phyloP scores from a whole-genome alignment of 805 yeast species.

The Candida ovalis region DNA sequence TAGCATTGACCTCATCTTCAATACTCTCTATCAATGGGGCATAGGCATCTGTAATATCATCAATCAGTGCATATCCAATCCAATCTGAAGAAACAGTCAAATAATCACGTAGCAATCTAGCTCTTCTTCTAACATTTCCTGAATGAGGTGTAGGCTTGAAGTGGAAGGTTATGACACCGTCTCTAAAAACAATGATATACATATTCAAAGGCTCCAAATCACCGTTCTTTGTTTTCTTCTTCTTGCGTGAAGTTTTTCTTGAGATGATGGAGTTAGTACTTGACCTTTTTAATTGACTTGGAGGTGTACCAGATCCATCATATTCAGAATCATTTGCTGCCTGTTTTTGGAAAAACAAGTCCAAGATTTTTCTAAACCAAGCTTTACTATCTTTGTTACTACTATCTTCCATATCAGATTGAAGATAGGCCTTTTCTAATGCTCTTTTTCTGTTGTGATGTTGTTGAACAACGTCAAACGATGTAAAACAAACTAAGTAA shows the following conservation, averaged over 20 bases:
- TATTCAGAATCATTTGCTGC: not conserved
- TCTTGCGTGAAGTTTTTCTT: conserved; percentile 9
- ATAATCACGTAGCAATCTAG: conserved; percentile 81
- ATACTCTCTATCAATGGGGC: conserved; percentile 95
- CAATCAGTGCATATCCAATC: conserved; percentile 95
- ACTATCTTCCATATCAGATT: conserved; percentile 16
- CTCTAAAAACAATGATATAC: conserved; percentile 86
- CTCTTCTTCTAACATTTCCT: conserved; percentile 90
- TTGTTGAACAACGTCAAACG: conserved; percentile 78
- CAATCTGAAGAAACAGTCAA: conserved; percentile 90
- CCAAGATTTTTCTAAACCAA: conserved; percentile 13
- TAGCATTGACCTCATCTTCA: conserved; percentile 90
- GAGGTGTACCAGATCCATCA: not conserved
- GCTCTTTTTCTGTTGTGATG: conserved; percentile 39
- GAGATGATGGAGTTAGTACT: conserved; percentile 18
- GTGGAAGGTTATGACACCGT: conserved; percentile 91
- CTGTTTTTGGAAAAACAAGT: conserved; percentile 3
- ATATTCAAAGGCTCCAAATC: conserved; percentile 87
- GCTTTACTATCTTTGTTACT: conserved; percentile 13
- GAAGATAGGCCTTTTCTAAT: conserved; percentile 18
- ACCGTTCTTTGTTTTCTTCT: conserved; percentile 31
- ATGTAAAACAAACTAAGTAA: conserved; percentile 86
- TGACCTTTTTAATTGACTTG: not conserved
- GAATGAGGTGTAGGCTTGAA: conserved; percentile 96
- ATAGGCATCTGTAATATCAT: conserved; percentile 95